Evolutionary conservation across 225 moss, liverwort and hornwort genomes (phyloP).

Genomic region (Polytrichum formosum): DNA sequence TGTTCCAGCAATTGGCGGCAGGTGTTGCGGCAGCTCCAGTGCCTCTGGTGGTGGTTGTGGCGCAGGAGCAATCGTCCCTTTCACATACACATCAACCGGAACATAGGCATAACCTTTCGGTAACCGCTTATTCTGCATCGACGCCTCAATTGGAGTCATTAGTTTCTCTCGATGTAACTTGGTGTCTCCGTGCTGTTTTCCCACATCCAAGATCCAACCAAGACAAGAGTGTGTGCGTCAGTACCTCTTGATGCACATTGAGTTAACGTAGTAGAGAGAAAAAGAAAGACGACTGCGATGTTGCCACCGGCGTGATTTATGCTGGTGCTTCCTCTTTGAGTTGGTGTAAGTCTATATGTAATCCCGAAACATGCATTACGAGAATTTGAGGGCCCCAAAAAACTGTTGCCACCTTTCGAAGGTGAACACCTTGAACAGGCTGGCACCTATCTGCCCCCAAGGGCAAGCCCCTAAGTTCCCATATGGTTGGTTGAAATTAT

Average conservation of each 20-base stretch:
- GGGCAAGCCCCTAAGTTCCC: too few species aligned
- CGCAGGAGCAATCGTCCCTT: slow-evolving; percentile 50
- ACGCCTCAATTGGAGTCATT: slow-evolving; percentile 69
- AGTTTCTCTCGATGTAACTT: slow-evolving; percentile 67
- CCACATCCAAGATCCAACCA: slow-evolving; percentile 4
- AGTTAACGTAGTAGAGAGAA: background rate
- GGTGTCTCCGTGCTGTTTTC: slow-evolving; percentile 52
- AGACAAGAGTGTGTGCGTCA: background rate
- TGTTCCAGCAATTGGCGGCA: slow-evolving; percentile 18
- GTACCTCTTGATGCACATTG: background rate
- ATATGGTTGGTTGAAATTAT: too few species aligned
- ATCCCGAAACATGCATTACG: too few species aligned
- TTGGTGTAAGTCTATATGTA: too few species aligned
- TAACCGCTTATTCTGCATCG: slow-evolving; percentile 60
- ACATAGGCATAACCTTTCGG: slow-evolving; percentile 76
- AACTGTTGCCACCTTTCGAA: too few species aligned
- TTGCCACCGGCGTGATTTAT: too few species aligned
- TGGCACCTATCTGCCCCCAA: too few species aligned
- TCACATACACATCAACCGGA: slow-evolving; percentile 66
- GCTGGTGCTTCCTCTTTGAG: too few species aligned
- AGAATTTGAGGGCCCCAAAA: too few species aligned
- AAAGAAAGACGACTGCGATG: background rate
- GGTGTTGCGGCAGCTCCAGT: slow-evolving; percentile 9
- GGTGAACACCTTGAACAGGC: too few species aligned
- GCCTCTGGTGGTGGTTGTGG: slow-evolving; percentile 11